A percentile compares a stretch with the other conserved stretches of the same genome.
Evolutionary conservation across 176 grass and related monocot genomes (phyloP).

Genomic region (Tillandsia leiboldiana): DNA sequence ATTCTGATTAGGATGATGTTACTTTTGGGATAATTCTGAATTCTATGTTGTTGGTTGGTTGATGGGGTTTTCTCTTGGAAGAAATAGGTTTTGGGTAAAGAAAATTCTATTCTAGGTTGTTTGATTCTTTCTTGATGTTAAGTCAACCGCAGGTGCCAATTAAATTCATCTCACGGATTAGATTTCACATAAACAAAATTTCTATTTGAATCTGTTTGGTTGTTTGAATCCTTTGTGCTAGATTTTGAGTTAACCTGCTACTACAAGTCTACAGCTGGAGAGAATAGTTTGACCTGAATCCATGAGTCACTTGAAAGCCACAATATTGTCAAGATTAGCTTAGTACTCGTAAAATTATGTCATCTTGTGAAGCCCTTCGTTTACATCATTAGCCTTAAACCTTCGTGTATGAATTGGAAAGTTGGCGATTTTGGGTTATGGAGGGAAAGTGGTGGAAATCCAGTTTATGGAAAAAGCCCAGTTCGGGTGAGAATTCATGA

Average conservation of each 20-base stretch:
- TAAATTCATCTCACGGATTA: not conserved
- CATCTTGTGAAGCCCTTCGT: conserved; percentile 10
- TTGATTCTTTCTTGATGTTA: not conserved
- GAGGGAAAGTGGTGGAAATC: not conserved
- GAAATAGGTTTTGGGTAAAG: not conserved
- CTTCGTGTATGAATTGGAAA: not conserved
- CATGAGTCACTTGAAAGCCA: conserved; percentile 1
- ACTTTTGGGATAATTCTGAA: not conserved
- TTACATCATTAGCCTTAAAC: not conserved
- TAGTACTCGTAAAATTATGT: conserved; percentile 10
- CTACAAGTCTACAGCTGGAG: not conserved
- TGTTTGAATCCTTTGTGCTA: not conserved
- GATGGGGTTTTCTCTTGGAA: not conserved
- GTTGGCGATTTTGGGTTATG: not conserved
- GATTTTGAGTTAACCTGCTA: not conserved
- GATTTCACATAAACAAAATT: not conserved
- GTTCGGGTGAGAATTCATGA: not conserved
- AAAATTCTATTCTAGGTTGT: not conserved
- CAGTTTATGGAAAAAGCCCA: not conserved
- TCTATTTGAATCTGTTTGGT: not conserved
- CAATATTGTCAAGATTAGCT: not conserved
- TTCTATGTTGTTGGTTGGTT: not conserved
- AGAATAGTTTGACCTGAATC: not conserved
- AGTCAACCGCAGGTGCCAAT: not conserved
- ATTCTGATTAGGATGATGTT: not conserved